These are phyloP conservation scores for Lactarius vividus DNA, from an alignment of 768 basidiomycete species.

Conservation along the genomic window DNA sequence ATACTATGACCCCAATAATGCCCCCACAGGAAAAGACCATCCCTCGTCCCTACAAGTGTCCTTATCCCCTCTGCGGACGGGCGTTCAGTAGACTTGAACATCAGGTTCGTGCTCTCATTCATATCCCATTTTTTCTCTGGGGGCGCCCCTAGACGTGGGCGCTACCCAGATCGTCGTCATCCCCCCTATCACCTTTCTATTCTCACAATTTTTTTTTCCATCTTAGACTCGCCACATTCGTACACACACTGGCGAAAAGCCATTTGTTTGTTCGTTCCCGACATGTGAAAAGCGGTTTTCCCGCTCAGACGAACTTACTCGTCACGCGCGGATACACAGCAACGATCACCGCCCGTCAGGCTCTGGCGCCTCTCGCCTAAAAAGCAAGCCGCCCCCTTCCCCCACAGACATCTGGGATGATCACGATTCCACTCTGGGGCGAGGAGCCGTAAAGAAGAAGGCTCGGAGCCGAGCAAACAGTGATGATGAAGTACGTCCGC, in stretches of 20 bases:
- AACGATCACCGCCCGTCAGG: conserved; percentile 43
- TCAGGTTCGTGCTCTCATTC: conserved; percentile 55
- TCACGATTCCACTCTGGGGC: conserved; percentile 16
- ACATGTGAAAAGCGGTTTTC: conserved; percentile 99
- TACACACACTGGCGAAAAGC: conserved; percentile 98
- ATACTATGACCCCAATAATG: neutral
- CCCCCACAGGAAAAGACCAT: conserved; percentile 27
- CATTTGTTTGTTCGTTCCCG: conserved; percentile 87
- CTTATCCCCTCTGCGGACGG: conserved; percentile 85
- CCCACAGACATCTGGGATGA: conserved; percentile 24
- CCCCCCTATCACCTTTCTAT: neutral
- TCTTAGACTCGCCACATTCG: conserved; percentile 92
- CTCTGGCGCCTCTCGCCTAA: conserved; percentile 8
- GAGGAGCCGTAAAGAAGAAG: conserved; percentile 39
- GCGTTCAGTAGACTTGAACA: conserved; percentile 97
- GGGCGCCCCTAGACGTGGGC: neutral
- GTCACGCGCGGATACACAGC: conserved; percentile 92
- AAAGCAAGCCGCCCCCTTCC: conserved; percentile 14
- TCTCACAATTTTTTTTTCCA: conserved; percentile 7
- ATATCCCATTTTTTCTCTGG: conserved; percentile 23
- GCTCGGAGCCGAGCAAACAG: conserved; percentile 75
- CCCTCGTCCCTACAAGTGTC: conserved; percentile 93
- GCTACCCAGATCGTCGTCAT: conserved; percentile 10
- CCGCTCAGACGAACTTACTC: conserved; percentile 96
- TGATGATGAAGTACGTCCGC: conserved; percentile 74